Conservation (phyloP, 2,329 filamentous ascomycete species). For the Venturia effusa region DNA sequence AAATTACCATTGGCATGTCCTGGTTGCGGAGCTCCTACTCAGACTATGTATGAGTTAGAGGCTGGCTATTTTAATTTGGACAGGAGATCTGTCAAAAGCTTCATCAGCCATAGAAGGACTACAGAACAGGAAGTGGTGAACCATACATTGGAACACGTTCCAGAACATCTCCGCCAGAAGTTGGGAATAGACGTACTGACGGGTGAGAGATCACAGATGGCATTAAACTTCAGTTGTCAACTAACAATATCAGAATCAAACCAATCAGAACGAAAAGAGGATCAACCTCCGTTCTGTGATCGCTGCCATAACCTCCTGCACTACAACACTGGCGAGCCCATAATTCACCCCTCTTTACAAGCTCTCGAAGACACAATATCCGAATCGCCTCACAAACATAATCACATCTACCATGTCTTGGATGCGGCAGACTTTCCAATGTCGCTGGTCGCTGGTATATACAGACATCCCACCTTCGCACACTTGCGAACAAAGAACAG, state of each 20-base stretch:
- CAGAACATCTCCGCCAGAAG: slow-evolving; percentile 20
- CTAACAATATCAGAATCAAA: neutral
- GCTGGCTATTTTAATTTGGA: slow-evolving; percentile 47
- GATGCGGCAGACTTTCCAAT: slow-evolving; percentile 96
- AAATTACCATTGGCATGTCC: slow-evolving; percentile 45
- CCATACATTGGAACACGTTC: slow-evolving; percentile 22
- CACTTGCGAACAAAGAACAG: slow-evolving; percentile 71
- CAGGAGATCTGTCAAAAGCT: slow-evolving; percentile 36
- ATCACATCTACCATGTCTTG: slow-evolving; percentile 90
- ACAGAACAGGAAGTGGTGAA: slow-evolving; percentile 28
- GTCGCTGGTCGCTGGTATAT: slow-evolving; percentile 72
- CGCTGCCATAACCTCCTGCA: slow-evolving; percentile 76
- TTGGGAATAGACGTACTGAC: slow-evolving; percentile 20
- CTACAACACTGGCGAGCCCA: slow-evolving; percentile 59
- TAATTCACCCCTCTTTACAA: slow-evolving; percentile 70
- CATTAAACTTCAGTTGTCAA: neutral
- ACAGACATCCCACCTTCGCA: slow-evolving; percentile 57
- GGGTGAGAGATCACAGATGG: neutral
- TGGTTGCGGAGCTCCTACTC: slow-evolving; percentile 51
- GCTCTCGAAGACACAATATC: slow-evolving; percentile 74
- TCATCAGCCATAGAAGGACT: slow-evolving; percentile 16
- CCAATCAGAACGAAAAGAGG: slow-evolving; percentile 10
- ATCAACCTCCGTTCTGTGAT: slow-evolving; percentile 57
- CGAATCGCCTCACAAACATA: slow-evolving; percentile 80
- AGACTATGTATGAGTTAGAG: slow-evolving; percentile 42